Percentiles rank a stretch among this genome's conserved stretches.
Conservation (phyloP, 345 rosid genomes). For the Balakata baccata region DNA sequence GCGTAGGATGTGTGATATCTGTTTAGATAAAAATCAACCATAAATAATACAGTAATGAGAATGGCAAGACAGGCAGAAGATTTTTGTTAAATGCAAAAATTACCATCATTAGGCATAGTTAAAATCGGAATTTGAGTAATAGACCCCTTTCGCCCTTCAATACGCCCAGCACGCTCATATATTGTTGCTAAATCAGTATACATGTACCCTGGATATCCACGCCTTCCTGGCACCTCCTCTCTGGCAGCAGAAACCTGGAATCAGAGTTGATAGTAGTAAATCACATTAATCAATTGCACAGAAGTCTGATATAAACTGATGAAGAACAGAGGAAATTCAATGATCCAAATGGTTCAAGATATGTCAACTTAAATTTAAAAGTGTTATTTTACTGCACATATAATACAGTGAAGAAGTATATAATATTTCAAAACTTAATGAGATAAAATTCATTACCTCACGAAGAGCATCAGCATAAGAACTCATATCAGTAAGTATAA, state of each 20-base stretch:
- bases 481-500: constrained; percentile 95
- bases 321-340: not conserved
- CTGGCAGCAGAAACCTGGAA: constrained; percentile 97
- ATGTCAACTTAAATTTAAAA: not conserved
- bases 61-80: not conserved
- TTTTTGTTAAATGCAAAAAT: constrained; percentile 2
- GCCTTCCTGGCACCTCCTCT: constrained; percentile 99
- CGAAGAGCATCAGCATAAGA: constrained; percentile 99
- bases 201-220: constrained; percentile 99
- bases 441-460: constrained; percentile 53
- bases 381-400: not conserved
- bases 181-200: constrained; percentile 99
- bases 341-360: not conserved
- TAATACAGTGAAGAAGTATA: too few relatives aligned
- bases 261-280: not conserved
- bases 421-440: not conserved
- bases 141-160: constrained; percentile 97
- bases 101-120: constrained; percentile 99
- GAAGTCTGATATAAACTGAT: not conserved
- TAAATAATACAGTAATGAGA: constrained; percentile 13
- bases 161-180: constrained; percentile 96
- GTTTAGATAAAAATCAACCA: constrained; percentile 19
- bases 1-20: constrained; percentile 99
- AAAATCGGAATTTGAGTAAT: constrained; percentile 97
- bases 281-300: not conserved